A percentile compares a stretch with the other conserved stretches of the same genome.
Evolutionary conservation across 371 early-diverging fungal species (phyloP).

Genomic region (Sporodiniella umbellata): DNA sequence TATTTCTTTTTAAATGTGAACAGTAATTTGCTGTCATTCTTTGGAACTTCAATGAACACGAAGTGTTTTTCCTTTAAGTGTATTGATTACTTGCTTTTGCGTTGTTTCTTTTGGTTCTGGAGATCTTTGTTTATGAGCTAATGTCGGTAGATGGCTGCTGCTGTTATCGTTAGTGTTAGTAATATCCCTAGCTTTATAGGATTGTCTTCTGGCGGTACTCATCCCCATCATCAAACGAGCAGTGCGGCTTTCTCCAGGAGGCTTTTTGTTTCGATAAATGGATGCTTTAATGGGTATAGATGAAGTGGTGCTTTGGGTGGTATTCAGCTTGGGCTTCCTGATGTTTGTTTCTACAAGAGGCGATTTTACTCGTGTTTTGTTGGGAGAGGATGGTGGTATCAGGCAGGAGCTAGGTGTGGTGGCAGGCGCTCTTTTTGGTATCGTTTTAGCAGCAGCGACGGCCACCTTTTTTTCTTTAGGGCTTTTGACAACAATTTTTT

Average conservation of each 20-base stretch:
- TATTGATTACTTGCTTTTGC: slow-evolving; percentile 5
- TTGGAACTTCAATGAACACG: slow-evolving; percentile 24
- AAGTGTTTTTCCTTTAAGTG: slow-evolving; percentile 25
- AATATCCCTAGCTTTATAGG: slow-evolving; percentile 14
- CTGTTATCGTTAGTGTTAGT: not conserved
- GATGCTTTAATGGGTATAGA: slow-evolving; percentile 9
- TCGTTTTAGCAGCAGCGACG: not conserved
- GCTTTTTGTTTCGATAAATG: slow-evolving; percentile 30
- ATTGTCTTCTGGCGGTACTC: slow-evolving; percentile 31
- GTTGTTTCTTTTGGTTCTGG: not conserved
- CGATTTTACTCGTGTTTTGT: not conserved
- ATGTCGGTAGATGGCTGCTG: slow-evolving; percentile 3
- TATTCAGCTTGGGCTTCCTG: slow-evolving; percentile 7
- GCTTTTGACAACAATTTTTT: not conserved
- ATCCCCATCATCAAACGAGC: slow-evolving; percentile 44
- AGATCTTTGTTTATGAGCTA: slow-evolving; percentile 6
- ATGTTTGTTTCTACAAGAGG: slow-evolving; percentile 7
- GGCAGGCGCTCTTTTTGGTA: not conserved
- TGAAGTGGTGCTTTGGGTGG: slow-evolving; percentile 2
- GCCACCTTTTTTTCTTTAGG: not conserved
- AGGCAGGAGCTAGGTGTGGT: not conserved
- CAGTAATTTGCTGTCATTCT: not conserved
- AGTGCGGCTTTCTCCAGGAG: slow-evolving; percentile 37
- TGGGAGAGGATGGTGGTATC: slow-evolving; percentile 4
- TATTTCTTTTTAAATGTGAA: not conserved